phyloP scores from a whole-genome alignment of 306 rosid species.

The Ochetophila trinervis region DNA sequence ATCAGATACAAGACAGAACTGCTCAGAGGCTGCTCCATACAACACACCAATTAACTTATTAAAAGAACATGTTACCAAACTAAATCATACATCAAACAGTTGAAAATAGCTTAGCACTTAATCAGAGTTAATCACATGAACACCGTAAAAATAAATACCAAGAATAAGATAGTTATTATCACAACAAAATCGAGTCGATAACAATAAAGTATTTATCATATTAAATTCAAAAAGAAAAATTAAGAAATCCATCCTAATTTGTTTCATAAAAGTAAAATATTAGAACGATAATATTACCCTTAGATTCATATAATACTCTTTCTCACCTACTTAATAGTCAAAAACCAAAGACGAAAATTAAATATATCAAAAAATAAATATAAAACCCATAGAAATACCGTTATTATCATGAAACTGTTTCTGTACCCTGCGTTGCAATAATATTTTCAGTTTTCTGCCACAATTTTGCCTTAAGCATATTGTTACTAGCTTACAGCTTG shows the following conservation, averaged over 20 bases:
- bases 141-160: too few relatives aligned
- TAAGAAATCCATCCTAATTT: background rate
- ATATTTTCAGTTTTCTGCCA: too few relatives aligned
- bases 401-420: too few relatives aligned
- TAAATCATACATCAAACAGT: background rate
- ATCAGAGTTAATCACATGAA: too few relatives aligned
- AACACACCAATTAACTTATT: background rate
- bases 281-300: background rate
- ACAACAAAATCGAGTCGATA: background rate
- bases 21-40: background rate
- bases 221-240: background rate
- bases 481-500: too few relatives aligned
- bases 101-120: background rate
- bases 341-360: too few relatives aligned
- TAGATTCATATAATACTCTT: background rate
- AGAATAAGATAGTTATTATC: too few relatives aligned
- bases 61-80: background rate
- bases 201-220: background rate
- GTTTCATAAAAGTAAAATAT: background rate
- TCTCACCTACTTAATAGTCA: too few relatives aligned
- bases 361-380: too few relatives aligned
- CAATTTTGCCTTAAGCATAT: too few relatives aligned
- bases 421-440: too few relatives aligned
- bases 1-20: background rate
- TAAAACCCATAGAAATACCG: too few relatives aligned